Evolutionary conservation across 495 filamentous ascomycete species (phyloP), one percentile per base, ranked within the genome.

Genomic region (Talaromyces nanjingensis): DNA sequence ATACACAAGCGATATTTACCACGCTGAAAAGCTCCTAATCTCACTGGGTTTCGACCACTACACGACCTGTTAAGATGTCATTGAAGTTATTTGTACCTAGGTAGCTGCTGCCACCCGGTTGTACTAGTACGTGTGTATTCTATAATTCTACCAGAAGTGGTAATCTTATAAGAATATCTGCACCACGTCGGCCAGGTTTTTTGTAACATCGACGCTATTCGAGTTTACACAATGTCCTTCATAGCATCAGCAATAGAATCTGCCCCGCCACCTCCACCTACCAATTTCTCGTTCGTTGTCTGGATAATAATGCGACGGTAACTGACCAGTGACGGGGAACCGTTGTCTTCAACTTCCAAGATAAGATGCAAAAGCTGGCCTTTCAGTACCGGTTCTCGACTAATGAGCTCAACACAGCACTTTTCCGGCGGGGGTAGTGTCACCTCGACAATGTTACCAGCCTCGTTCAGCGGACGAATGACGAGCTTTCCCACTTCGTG

Each of bases 241-340:
- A 59, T 59, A 34, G 57, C 22, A 12, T 59, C 27, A 9, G 6
- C 57, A 37, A 59, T 59, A 16, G 29, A 33, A 22, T 39, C 33
- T 7, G 31, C 29, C 16, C 57, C 57, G 4, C 57, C n/a, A 9
- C 31, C 57, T 34, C 33, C 57, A 22, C 60, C 49, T 62, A 62
- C 11, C 25, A 31, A 49, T 49, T 47, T 24, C 33, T 67, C 64
- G 45, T 72, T 71, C 0, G 71, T 76, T 0, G 71, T 68, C 59
- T 80, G 74, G 18, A 81, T 71, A 55, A 81, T 55, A 18, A 82
- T 65, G 53, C 77, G 72, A 45, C 70, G 66, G 67, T 80, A 82
- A 49, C 69, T 74, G 27, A 71, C 77, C 64, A 80, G 59, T 9
- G 72, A 49, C 55, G 65, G 70, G 14, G 66, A 68, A 11, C 74